phyloP scores from a whole-genome alignment of 169 alveolate species.

The Cryptosporidium baileyi region DNA sequence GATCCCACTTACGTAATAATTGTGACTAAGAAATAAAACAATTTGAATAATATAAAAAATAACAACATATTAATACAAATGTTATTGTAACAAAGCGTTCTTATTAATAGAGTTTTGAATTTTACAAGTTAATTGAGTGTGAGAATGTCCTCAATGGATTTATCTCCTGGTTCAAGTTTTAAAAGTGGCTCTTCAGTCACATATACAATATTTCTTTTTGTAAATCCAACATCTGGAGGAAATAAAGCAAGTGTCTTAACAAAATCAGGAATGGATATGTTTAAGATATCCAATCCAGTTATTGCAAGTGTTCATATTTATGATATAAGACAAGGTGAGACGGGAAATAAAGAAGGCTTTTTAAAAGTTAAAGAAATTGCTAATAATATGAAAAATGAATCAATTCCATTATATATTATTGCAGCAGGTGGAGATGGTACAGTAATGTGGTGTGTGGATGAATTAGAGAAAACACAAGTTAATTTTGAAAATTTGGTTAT shows the following conservation, averaged over 20 bases:
- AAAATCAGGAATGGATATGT: constrained; percentile 74
- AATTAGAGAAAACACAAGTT: constrained; percentile 81
- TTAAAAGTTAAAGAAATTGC: constrained; percentile 58
- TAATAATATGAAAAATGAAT: neutral
- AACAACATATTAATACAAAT: neutral
- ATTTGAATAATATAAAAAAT: neutral
- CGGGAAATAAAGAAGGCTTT: constrained; percentile 83
- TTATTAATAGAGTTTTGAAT: neutral
- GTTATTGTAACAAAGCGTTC: neutral
- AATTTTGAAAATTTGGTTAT: constrained; percentile 78
- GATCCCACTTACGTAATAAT: too few species aligned
- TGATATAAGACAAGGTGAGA: constrained; percentile 80
- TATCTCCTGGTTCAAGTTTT: constrained; percentile 48
- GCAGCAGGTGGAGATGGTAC: constrained; percentile 97
- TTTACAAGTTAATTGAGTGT: neutral
- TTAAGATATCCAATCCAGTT: constrained; percentile 66
- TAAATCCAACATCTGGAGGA: constrained; percentile 86
- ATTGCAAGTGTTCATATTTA: constrained; percentile 71
- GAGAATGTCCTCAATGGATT: constrained; percentile 23
- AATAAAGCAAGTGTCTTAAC: constrained; percentile 80
- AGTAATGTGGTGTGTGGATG: constrained; percentile 89
- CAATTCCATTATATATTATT: constrained; percentile 74
- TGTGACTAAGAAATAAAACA: too few species aligned
- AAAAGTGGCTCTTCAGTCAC: constrained; percentile 35
- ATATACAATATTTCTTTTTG: constrained; percentile 76